Conservation (phyloP, 2,329 filamentous ascomycete species). For the Nectriaceae sp. region DNA sequence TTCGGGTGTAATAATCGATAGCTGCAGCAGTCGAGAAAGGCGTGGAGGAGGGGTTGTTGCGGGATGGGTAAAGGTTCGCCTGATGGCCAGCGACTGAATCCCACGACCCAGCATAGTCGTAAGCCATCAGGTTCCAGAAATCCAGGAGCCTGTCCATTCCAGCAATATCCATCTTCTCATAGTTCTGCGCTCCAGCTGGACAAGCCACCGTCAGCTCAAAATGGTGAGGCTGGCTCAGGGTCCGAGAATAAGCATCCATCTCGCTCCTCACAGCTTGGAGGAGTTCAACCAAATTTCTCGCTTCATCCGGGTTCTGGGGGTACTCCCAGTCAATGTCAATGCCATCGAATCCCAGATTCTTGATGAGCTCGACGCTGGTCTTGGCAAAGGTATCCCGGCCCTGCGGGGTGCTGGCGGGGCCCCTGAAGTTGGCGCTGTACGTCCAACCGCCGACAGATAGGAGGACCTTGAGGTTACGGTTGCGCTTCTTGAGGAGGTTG, state of each 20-base stretch:
- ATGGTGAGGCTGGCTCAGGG: slow-evolving; percentile 46
- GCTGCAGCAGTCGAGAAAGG: slow-evolving; percentile 77
- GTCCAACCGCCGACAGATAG: slow-evolving; percentile 93
- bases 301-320: slow-evolving; percentile 56
- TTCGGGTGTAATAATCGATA: slow-evolving; percentile 67
- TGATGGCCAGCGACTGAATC: slow-evolving; percentile 72
- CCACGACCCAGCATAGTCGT: slow-evolving; percentile 87
- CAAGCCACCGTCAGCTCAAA: slow-evolving; percentile 68
- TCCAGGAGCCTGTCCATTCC: slow-evolving; percentile 68
- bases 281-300: slow-evolving; percentile 59
- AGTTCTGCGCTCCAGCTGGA: slow-evolving; percentile 64
- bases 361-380: slow-evolving; percentile 73
- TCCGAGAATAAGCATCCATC: slow-evolving; percentile 58
- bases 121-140: slow-evolving; percentile 85
- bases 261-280: slow-evolving; percentile 57
- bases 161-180: slow-evolving; percentile 60
- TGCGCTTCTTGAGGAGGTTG: slow-evolving; percentile 76
- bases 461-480: slow-evolving; percentile 82
- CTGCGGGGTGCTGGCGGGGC: slow-evolving; percentile 67
- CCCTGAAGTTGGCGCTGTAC: slow-evolving; percentile 81
- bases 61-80: slow-evolving; percentile 71
- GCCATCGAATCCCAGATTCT: slow-evolving; percentile 77
- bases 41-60: slow-evolving; percentile 61
- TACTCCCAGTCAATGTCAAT: slow-evolving; percentile 73
- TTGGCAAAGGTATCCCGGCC: slow-evolving; percentile 74